Base-by-base conservation (phyloP, 1,139 yeast genomes). In the Hansenula sp. region DNA sequence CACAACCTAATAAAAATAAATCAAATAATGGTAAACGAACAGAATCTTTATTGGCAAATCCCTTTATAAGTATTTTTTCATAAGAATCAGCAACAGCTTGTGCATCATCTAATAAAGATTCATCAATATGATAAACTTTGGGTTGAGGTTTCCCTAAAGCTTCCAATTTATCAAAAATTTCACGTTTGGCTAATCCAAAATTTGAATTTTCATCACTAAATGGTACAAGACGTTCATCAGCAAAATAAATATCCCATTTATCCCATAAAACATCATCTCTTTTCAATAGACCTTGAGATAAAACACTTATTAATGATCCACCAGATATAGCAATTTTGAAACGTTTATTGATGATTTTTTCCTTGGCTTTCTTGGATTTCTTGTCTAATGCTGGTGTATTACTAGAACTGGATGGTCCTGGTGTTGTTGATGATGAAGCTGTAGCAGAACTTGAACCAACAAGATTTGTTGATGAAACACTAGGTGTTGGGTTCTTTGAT, bases 1-100 rank as follows among this genome's bases (percentile, higher is more conserved):
- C 99, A 72, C 98, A 91, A 18, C 99, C 99, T 50, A 93, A 74
- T 52, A 93, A 71, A 51, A 93, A 76, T 48, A 93, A 70, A 65
- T 93, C 99, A 69, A 93, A 93, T 80, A 88, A 82, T 47, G 99
- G 99, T 51, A 91, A 74, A 66, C 91, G 90, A 48, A 93, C 98
- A 16, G 96, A 84, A 64, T 91, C 98, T 62, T 93, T 91, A 47
- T 86, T 88, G n/a, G 99, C 99, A 70, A 93, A 93, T 42, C 93
- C 94, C 58, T 77, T 79, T 50, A 93, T 86, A 47, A 93, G 73
- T 21, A 80, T 73, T 66, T 90, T 88, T 61, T 93, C 99, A 65
- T 93, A 93, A 48, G 73, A 78, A 62, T 93, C 98, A 8, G 98
- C 98, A 58, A 96, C 90, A 65, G 89, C 97, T 61, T 86, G 95